These are phyloP conservation scores for Pseudogymnoascus pannorum DNA, from an alignment of 2,329 filamentous ascomycete species.

Conservation along the genomic window DNA sequence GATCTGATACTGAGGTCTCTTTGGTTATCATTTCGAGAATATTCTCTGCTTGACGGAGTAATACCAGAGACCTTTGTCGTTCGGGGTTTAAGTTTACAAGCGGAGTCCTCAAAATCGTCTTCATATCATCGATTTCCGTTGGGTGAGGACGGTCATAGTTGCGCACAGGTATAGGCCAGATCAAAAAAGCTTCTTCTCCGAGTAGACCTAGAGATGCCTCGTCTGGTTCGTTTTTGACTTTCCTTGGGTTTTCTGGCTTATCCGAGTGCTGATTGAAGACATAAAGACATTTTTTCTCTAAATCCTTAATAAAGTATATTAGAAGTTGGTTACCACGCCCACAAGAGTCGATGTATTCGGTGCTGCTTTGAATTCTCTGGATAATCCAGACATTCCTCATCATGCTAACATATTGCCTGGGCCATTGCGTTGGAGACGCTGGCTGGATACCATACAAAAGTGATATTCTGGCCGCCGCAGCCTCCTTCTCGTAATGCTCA, in stretches of 20 bases:
- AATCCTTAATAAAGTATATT: slow-evolving; percentile 6
- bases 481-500: slow-evolving; percentile 1
- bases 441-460: neutral
- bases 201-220: neutral
- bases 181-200: slow-evolving; percentile 5
- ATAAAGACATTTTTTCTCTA: slow-evolving; percentile 6
- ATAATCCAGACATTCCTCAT: slow-evolving; percentile 11
- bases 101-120: slow-evolving; percentile 6
- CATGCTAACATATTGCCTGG: slow-evolving; percentile 7
- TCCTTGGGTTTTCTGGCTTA: neutral
- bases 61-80: neutral
- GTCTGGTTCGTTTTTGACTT: slow-evolving; percentile 7
- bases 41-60: slow-evolving; percentile 8
- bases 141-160: neutral
- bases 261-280: slow-evolving; percentile 1
- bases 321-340: slow-evolving; percentile 5
- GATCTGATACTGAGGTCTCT: slow-evolving; percentile 8
- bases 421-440: neutral
- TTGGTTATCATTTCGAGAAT: slow-evolving; percentile 10
- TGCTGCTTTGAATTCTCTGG: neutral
- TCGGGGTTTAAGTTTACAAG: neutral
- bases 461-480: neutral
- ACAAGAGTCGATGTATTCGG: slow-evolving; percentile 8
- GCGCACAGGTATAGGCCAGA: slow-evolving; percentile 1
- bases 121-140: slow-evolving; percentile 4